These are phyloP conservation scores for Cladophialophora exuberans DNA, from an alignment of 2,329 filamentous ascomycete genomes.

Conservation along the genomic window DNA sequence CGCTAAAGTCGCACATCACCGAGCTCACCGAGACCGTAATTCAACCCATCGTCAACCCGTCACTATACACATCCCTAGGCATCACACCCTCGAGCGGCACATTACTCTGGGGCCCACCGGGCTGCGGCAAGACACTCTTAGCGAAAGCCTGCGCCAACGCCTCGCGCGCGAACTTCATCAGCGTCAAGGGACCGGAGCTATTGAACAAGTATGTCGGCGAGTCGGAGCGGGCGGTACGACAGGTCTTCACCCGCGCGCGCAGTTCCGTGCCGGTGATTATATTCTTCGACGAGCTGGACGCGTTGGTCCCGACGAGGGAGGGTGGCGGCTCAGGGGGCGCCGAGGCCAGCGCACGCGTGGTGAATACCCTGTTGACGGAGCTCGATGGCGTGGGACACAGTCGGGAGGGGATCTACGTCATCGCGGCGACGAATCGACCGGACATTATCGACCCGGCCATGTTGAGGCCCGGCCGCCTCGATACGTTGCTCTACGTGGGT, in stretches of 20 bases:
- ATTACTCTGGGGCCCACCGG: slow-evolving; percentile 93
- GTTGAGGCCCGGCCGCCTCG: slow-evolving; percentile 85
- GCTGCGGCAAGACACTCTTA: slow-evolving; percentile 94
- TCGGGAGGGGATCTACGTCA: slow-evolving; percentile 85
- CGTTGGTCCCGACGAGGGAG: slow-evolving; percentile 82
- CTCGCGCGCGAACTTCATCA: slow-evolving; percentile 96
- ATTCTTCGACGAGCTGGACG: slow-evolving; percentile 98
- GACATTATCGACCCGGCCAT: slow-evolving; percentile 97
- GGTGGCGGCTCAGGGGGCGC: slow-evolving; percentile 69
- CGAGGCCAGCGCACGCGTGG: slow-evolving; percentile 84
- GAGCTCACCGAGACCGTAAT: slow-evolving; percentile 86
- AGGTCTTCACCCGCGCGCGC: slow-evolving; percentile 86
- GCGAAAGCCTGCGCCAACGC: slow-evolving; percentile 96
- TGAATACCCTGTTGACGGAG: slow-evolving; percentile 93
- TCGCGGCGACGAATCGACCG: slow-evolving; percentile 91
- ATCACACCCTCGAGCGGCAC: slow-evolving; percentile 83
- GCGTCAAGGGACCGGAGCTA: slow-evolving; percentile 92
- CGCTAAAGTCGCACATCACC: slow-evolving; percentile 75
- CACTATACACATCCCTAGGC: slow-evolving; percentile 74
- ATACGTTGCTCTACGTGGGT: slow-evolving; percentile 86
- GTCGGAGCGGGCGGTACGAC: slow-evolving; percentile 87
- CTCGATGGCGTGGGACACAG: slow-evolving; percentile 78
- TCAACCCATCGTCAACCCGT: slow-evolving; percentile 81
- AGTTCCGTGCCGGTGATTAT: slow-evolving; percentile 89
- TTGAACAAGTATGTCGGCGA: slow-evolving; percentile 98